These are phyloP conservation scores for Beverwykella pulmonaria DNA, from an alignment of 495 filamentous ascomycete species.

Conservation along the genomic window DNA sequence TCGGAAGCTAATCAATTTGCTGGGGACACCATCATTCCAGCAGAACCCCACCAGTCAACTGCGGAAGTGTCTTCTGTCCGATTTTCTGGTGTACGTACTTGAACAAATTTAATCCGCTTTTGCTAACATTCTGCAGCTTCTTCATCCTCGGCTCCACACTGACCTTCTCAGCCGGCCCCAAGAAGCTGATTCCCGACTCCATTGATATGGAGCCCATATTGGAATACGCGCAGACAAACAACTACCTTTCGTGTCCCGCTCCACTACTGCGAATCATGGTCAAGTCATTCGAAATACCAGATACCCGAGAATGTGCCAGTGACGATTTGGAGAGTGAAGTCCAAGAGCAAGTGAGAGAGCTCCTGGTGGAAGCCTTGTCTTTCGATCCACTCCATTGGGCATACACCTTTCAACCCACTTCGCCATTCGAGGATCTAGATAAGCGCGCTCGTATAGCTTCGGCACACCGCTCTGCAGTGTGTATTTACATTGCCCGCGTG, in stretches of 20 bases:
- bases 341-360: conserved; percentile 6
- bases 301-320: not conserved
- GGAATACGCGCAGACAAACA: conserved; percentile 35
- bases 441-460: conserved; percentile 30
- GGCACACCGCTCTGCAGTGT: conserved; percentile 32
- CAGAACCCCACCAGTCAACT: conserved; percentile 21
- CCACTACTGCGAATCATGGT: conserved; percentile 34
- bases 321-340: not conserved
- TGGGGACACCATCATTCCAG: conserved; percentile 10
- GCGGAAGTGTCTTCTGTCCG: conserved; percentile 24
- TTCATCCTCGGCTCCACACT: conserved; percentile 34
- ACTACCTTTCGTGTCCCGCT: conserved; percentile 34
- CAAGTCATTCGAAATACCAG: conserved; percentile 21
- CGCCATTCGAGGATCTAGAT: conserved; percentile 29
- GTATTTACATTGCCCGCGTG: conserved; percentile 28
- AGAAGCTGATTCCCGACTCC: conserved; percentile 9
- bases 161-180: conserved; percentile 1
- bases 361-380: conserved; percentile 11
- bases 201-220: conserved; percentile 29
- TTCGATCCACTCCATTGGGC: conserved; percentile 30
- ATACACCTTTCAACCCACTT: conserved; percentile 12
- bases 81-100: conserved; percentile 35
- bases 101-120: not conserved
- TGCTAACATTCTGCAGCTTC: conserved; percentile 19
- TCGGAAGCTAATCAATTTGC: conserved; percentile 17